phyloP scores from a whole-genome alignment of 176 grass and related monocot species.

The Thalia dealbata region DNA sequence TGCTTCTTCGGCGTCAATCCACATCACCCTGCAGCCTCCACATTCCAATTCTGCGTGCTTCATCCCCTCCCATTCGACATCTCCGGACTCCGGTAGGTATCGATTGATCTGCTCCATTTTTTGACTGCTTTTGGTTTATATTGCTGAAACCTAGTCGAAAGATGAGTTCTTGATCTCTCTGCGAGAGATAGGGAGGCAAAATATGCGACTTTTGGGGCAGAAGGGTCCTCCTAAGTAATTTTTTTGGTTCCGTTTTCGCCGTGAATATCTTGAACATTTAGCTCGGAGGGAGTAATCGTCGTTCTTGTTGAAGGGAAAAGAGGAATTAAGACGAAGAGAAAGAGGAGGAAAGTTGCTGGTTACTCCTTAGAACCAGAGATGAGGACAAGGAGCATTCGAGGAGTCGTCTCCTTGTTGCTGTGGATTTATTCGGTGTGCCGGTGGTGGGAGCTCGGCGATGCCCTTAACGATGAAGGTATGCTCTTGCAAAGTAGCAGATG shows the following conservation, averaged over 20 bases:
- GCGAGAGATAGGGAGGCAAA: background rate
- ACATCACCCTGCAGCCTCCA: background rate
- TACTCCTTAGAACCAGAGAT: conserved; percentile 19
- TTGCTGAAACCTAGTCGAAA: background rate
- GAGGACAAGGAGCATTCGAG: conserved; percentile 16
- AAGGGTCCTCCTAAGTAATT: background rate
- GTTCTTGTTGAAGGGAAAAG: background rate
- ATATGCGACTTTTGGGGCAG: background rate
- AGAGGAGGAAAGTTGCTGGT: background rate
- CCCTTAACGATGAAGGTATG: conserved; percentile 25
- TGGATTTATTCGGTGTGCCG: conserved; percentile 11
- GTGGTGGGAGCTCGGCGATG: conserved; percentile 22
- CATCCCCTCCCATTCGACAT: background rate
- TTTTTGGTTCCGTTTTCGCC: background rate
- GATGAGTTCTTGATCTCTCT: background rate
- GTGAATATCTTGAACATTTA: background rate
- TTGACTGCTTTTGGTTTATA: background rate
- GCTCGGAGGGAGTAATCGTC: background rate
- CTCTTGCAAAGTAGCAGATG: background rate
- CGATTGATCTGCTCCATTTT: background rate
- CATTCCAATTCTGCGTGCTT: background rate
- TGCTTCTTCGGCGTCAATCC: background rate
- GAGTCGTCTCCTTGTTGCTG: conserved; percentile 12
- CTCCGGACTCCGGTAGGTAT: background rate
- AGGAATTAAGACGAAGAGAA: background rate